phyloP scores from a whole-genome alignment of 495 filamentous ascomycete species.

The Cetradonia linearis region DNA sequence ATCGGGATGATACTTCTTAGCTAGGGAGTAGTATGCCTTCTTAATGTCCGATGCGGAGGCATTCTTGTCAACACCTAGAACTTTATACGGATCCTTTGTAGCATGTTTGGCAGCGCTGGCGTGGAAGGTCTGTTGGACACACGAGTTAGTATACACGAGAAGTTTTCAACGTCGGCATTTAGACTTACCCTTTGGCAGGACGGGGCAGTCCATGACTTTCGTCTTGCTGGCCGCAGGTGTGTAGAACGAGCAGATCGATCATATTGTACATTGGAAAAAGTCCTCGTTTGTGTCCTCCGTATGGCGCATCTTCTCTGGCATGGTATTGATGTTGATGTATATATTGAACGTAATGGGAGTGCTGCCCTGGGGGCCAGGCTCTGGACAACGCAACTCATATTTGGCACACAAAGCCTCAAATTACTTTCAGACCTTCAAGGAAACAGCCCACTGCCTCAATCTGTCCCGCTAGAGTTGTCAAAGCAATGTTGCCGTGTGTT shows the following conservation, averaged over 20 bases:
- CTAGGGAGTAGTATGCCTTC: constrained; percentile 93
- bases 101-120: constrained; percentile 51
- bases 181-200: constrained; percentile 11
- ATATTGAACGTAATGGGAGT: constrained; percentile 24
- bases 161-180: neutral
- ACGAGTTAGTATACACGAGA: neutral
- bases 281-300: constrained; percentile 19
- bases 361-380: constrained; percentile 23
- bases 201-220: constrained; percentile 4
- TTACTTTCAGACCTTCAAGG: neutral
- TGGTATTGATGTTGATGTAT: constrained; percentile 17
- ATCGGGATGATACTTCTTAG: constrained; percentile 98
- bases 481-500: neutral
- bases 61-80: constrained; percentile 70
- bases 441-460: too few species aligned
- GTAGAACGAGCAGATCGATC: neutral
- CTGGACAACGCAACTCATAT: constrained; percentile 30
- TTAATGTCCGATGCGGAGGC: constrained; percentile 87
- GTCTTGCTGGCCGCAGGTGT: constrained; percentile 8
- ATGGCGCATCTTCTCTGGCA: constrained; percentile 17
- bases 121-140: constrained; percentile 61
- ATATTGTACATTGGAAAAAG: constrained; percentile 2
- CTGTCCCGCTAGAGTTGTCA: neutral
- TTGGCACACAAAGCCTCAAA: constrained; percentile 8
- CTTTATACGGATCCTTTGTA: constrained; percentile 71